Evolutionary conservation across 2,329 filamentous ascomycete genomes (phyloP).

Genomic region (Chrysosporium queenslandicum): DNA sequence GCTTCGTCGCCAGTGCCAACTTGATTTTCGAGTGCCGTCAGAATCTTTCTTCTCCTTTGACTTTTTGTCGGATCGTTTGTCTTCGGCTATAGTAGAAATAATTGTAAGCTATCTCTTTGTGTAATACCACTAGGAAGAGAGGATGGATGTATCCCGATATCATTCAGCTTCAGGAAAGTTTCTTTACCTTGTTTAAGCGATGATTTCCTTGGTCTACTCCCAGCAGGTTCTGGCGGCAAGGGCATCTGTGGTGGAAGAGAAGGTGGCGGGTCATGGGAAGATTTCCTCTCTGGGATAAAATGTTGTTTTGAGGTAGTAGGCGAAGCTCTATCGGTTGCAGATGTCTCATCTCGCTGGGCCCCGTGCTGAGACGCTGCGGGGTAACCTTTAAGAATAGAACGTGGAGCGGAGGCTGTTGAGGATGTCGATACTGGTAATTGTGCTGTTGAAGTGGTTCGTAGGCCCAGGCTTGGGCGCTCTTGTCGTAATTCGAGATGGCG

Average conservation of each 20-base stretch:
- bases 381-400: constrained; percentile 2
- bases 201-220: constrained; percentile 28
- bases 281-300: constrained; percentile 44
- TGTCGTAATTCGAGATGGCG: neutral
- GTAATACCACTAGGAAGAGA: constrained; percentile 58
- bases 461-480: constrained; percentile 1
- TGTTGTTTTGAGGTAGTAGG: constrained; percentile 23
- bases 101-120: constrained; percentile 70
- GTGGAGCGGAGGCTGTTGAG: constrained; percentile 1
- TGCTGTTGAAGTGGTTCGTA: constrained; percentile 1
- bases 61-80: constrained; percentile 61
- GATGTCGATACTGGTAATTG: constrained; percentile 13
- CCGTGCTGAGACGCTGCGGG: neutral
- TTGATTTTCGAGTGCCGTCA: constrained; percentile 62
- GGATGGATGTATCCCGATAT: constrained; percentile 57
- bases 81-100: constrained; percentile 65
- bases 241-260: constrained; percentile 40
- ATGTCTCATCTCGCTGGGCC: constrained; percentile 44
- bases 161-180: constrained; percentile 47
- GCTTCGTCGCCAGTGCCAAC: constrained; percentile 65
- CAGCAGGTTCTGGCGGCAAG: constrained; percentile 20
- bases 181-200: constrained; percentile 28
- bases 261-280: constrained; percentile 38
- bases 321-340: constrained; percentile 36
- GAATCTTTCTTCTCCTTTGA: constrained; percentile 60